Conservation (phyloP, 345 rosid species). For the Cochlearia excelsa region DNA sequence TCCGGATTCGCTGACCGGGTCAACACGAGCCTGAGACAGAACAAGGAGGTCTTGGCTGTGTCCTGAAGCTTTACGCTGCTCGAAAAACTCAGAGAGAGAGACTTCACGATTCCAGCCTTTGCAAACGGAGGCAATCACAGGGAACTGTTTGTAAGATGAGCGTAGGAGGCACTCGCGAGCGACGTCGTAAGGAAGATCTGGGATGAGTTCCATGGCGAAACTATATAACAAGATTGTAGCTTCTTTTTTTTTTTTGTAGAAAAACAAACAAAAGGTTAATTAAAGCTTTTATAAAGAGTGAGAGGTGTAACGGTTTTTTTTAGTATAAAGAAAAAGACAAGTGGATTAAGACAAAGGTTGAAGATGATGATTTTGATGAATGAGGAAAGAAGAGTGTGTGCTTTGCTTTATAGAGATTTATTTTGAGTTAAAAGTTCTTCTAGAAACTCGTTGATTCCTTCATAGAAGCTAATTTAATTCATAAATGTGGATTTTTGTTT, state of each 20-base stretch:
- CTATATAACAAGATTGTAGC: too few species aligned
- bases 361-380: conserved; percentile 15
- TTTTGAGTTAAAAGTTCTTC: conserved; percentile 28
- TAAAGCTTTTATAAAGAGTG: background rate
- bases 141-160: conserved; percentile 41
- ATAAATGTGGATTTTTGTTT: background rate
- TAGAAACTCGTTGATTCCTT: conserved; percentile 23
- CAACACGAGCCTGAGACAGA: conserved; percentile 53
- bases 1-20: conserved; percentile 22
- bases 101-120: conserved; percentile 60
- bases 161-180: conserved; percentile 64
- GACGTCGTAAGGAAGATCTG: conserved; percentile 57
- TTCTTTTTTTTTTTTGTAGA: too few species aligned
- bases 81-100: conserved; percentile 45
- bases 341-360: conserved; percentile 8
- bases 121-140: conserved; percentile 46
- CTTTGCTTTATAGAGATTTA: conserved; percentile 25
- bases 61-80: conserved; percentile 31
- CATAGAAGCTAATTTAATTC: background rate
- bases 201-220: conserved; percentile 53
- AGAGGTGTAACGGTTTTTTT: background rate
- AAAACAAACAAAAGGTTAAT: background rate
- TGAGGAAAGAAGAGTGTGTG: conserved; percentile 17
- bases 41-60: conserved; percentile 50
- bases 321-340: too few species aligned